Evolutionary conservation across 2,329 filamentous ascomycete species (phyloP).

Genomic region (Monosporascus sp.): DNA sequence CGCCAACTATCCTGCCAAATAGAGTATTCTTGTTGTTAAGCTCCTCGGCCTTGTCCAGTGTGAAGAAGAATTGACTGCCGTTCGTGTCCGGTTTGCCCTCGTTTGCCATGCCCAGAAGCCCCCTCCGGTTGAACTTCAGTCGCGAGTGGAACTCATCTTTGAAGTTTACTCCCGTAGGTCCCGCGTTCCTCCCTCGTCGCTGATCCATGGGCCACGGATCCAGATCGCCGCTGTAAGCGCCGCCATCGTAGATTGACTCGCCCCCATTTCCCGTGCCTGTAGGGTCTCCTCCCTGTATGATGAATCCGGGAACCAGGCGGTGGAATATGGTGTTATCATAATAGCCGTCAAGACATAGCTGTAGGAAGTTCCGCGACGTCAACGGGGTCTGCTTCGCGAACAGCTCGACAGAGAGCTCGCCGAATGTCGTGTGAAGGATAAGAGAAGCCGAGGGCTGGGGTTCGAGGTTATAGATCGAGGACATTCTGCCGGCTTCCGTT

Average conservation of each 20-base stretch:
- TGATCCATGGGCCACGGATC: conserved; percentile 69
- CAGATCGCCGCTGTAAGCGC: conserved; percentile 64
- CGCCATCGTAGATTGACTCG: conserved; percentile 85
- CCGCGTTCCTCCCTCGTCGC: conserved; percentile 56
- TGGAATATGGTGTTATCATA: conserved; percentile 94
- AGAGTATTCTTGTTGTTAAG: conserved; percentile 86
- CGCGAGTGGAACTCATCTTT: conserved; percentile 88
- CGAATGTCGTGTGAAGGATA: conserved; percentile 81
- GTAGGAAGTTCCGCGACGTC: conserved; percentile 90
- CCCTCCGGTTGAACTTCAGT: conserved; percentile 86
- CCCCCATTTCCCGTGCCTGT: conserved; percentile 89
- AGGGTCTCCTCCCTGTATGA: conserved; percentile 91
- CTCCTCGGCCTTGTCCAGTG: conserved; percentile 77
- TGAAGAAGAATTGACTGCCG: conserved; percentile 96
- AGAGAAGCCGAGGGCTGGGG: conserved; percentile 90
- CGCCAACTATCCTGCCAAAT: conserved; percentile 86
- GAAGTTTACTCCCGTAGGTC: conserved; percentile 54
- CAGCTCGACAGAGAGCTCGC: conserved; percentile 85
- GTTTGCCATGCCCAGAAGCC: conserved; percentile 94
- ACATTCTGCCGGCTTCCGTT: conserved; percentile 51
- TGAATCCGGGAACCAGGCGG: conserved; percentile 84
- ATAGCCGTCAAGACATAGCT: conserved; percentile 91
- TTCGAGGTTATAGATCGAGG: conserved; percentile 87
- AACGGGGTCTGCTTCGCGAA: conserved; percentile 93
- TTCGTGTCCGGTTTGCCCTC: conserved; percentile 72